Base-by-base conservation (phyloP, 129 eudicot species). In the Pittosporum tobira region DNA sequence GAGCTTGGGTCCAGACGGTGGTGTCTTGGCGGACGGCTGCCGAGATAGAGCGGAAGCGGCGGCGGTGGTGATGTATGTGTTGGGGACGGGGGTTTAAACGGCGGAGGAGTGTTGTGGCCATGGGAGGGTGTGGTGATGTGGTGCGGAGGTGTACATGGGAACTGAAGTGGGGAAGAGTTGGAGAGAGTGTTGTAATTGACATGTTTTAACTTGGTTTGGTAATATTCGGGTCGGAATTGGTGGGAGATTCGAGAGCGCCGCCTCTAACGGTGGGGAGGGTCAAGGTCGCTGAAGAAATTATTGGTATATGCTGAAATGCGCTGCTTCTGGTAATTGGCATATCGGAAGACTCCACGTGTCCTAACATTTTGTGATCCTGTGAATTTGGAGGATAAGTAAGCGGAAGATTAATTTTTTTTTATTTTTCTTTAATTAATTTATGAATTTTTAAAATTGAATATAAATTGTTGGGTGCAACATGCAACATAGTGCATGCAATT, bases 1-100 rank as follows among this genome's bases (percentile, higher is more conserved):
- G 91, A 0, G 85, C 63, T 0, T 80, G 78, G 20, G 85, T 79
- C 85, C 79, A 88, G 61, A 72, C 54, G 37, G 81, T 73, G 52
- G 88, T 79, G 73, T 81, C 84, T 65, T 79, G 87, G n/a, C 77
- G 80, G 37, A 78, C 89, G 27, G 89, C 76, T 60, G 96, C 84
- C 62, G 81, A 69, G 69, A 77, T 31, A 48, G 73, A 30, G 75
- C 71, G 48, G 52, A 73, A 64, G 28, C 70, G 75, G 7, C 85
- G 84, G 71, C 75, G 84, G 76, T 53, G 59, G 59, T 56, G n/a
- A n/a, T n/a, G n/a, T n/a, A n/a, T n/a, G n/a, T n/a, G n/a, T n/a
- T n/a, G 71, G 78, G 47, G 70, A 59, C 45, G 59, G 70, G 54
- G 73, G 44, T 58, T 29, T 34, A 73, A 57, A 47, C 53, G 87